Conservation (phyloP, 78 protist genomes). For the Goniomonas avonlea region DNA sequence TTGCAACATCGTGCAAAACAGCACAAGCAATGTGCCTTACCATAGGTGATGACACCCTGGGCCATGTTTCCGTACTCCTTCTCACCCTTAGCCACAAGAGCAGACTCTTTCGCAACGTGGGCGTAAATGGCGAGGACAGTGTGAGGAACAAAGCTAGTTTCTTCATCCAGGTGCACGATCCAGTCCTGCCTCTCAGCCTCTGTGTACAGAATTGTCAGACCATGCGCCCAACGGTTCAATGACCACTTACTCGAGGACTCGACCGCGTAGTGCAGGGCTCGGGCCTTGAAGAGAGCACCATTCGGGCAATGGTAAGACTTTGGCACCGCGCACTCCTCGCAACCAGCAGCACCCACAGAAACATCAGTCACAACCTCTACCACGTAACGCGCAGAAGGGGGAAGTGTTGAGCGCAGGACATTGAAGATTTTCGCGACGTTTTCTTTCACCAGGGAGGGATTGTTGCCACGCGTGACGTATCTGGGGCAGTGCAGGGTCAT, state of each 20-base stretch:
- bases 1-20: no score
- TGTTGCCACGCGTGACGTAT: slow-evolving; percentile 26
- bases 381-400: not conserved
- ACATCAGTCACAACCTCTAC: slow-evolving; percentile 25
- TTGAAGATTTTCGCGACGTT: not conserved
- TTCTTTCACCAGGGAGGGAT: slow-evolving; percentile 11
- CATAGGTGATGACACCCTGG: slow-evolving; percentile 26
- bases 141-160: slow-evolving; percentile 16
- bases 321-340: not conserved
- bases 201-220: no score
- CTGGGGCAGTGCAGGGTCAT: no score
- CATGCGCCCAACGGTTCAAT: slow-evolving; percentile 3
- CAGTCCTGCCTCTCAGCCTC: slow-evolving; percentile 14
- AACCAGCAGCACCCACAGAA: not conserved
- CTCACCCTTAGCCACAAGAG: not conserved
- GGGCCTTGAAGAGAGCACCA: slow-evolving; percentile 27
- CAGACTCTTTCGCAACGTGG: slow-evolving; percentile 3
- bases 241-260: not conserved
- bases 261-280: slow-evolving; percentile 29
- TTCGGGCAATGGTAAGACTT: not conserved
- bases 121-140: slow-evolving; percentile 2
- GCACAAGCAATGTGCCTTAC: no score
- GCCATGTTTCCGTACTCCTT: slow-evolving; percentile 16
- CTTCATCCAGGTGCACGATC: slow-evolving; percentile 30
- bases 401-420: not conserved